Base-by-base conservation (phyloP, 768 basidiomycete genomes). In the Mycena rebaudengoi region DNA sequence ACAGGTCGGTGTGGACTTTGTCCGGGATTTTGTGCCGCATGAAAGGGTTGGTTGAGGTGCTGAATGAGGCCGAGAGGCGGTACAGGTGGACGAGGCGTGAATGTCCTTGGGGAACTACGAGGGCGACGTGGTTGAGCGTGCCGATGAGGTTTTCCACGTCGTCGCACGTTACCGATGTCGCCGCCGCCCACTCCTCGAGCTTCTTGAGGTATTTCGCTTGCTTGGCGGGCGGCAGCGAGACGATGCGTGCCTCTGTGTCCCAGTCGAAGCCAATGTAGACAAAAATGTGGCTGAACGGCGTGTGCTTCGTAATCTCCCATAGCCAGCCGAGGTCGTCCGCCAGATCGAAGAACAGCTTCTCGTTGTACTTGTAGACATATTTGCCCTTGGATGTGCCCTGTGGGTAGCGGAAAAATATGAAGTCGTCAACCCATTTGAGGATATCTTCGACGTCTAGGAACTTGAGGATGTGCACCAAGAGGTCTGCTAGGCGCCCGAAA, bases 401-500 rank as follows among this genome's bases (percentile, higher is more conserved):
- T 20, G 67, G 61, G 59, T 28, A 61, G 3, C 61, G 41, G 39
- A 73, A 71, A 32, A 73, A 70, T 2, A 67, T 25, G 45, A 69
- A 73, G 33, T 75, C 64, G n/a, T 75, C 70, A 0, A 69, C 70
- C 73, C 71, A 75, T n/a, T 70, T 71, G 5, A 70, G 8, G 1
- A 70, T 18, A 3, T 62, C 63, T 0, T 68, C n/a, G 12, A 71
- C 25, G 0, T 32, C 39, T 8, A 50, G 25, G 16, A 7, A 21
- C n/a, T 54, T 33, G 0, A 65, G 48, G 0, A 75, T 58, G 18
- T 51, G 4, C 0, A 69, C 33, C 13, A 72, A 54, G 0, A 60
- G 65, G 60, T 74, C 63, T 3, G 70, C 69, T 0, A 70, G 52
- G 1, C 49, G 44, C 2, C 66, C 69, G 11, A 70, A 73, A 7